Conservation (phyloP, 495 filamentous ascomycete species). For the Penicillium taxi region DNA sequence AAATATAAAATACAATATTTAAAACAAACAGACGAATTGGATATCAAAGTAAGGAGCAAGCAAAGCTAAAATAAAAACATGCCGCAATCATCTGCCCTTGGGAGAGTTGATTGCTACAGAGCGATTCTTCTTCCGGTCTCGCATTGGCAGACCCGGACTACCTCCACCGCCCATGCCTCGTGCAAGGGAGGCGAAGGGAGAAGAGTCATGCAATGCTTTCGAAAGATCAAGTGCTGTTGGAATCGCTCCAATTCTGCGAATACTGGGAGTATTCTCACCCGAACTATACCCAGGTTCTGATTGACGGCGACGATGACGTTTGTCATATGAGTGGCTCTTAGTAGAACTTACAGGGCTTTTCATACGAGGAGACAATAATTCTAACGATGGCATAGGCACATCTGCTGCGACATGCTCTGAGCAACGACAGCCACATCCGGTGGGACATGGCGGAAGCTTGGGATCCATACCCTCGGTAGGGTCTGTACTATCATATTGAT, state of each 20-base stretch:
- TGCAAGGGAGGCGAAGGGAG: slow-evolving; percentile 41
- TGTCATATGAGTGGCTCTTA: slow-evolving; percentile 10
- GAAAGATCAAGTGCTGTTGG: no score
- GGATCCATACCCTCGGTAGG: background rate
- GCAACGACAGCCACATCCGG: slow-evolving; percentile 46
- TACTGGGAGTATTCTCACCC: slow-evolving; percentile 7
- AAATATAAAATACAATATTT: no score
- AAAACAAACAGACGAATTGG: no score
- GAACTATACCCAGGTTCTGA: slow-evolving; percentile 15
- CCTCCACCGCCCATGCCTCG: slow-evolving; percentile 38
- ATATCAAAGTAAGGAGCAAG: no score
- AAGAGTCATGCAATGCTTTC: slow-evolving; percentile 35
- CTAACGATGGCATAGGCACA: slow-evolving; percentile 19
- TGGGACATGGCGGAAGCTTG: slow-evolving; percentile 29
- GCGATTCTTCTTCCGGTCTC: slow-evolving; percentile 24
- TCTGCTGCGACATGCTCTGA: slow-evolving; percentile 32
- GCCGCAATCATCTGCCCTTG: slow-evolving; percentile 3
- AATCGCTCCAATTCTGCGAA: no score
- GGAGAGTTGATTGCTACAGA: slow-evolving; percentile 12
- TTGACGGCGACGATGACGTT: slow-evolving; percentile 17
- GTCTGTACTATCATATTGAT: slow-evolving; percentile 6
- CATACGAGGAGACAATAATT: slow-evolving; percentile 12
- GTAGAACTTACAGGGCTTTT: background rate
- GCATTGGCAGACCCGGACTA: slow-evolving; percentile 32
- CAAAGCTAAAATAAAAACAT: slow-evolving; percentile 1